These are phyloP conservation scores for Aquilaria yunnanensis DNA, from an alignment of 345 rosid genomes.

Conservation along the genomic window DNA sequence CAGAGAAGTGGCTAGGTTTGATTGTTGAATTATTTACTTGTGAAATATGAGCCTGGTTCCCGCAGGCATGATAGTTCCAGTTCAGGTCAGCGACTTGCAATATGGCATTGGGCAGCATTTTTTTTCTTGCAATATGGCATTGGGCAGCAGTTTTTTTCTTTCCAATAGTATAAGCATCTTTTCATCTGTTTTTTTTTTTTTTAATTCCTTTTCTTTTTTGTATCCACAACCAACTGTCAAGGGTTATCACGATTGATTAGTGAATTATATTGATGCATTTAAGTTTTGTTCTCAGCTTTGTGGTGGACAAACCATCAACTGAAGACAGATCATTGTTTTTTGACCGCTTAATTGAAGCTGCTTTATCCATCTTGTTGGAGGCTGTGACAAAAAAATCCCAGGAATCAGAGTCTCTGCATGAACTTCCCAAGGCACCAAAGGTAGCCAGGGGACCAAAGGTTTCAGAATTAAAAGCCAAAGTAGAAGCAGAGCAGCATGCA, in stretches of 20 bases:
- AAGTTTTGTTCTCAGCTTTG: constrained; percentile 54
- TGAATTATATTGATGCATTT: constrained; percentile 13
- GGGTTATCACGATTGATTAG: too few species aligned
- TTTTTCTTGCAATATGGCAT: too few species aligned
- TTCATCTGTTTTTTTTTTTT: too few species aligned
- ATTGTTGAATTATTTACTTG: background rate
- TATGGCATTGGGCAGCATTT: too few species aligned
- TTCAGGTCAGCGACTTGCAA: background rate
- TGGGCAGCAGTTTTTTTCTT: too few species aligned
- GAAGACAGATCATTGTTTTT: constrained; percentile 81
- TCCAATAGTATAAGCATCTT: too few species aligned
- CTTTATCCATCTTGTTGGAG: constrained; percentile 71
- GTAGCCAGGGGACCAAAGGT: constrained; percentile 83
- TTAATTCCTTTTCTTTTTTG: too few species aligned
- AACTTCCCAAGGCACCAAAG: constrained; percentile 82
- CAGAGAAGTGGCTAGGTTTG: background rate
- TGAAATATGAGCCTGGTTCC: background rate
- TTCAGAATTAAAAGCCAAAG: constrained; percentile 88
- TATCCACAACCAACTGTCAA: too few species aligned
- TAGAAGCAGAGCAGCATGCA: constrained; percentile 98
- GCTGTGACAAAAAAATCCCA: constrained; percentile 35
- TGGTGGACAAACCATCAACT: constrained; percentile 64
- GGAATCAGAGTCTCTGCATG: constrained; percentile 45
- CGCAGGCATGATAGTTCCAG: background rate
- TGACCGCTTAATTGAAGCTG: constrained; percentile 79